Evolutionary conservation across 805 yeast species (phyloP).

Genomic region (Ogataea angusta): DNA sequence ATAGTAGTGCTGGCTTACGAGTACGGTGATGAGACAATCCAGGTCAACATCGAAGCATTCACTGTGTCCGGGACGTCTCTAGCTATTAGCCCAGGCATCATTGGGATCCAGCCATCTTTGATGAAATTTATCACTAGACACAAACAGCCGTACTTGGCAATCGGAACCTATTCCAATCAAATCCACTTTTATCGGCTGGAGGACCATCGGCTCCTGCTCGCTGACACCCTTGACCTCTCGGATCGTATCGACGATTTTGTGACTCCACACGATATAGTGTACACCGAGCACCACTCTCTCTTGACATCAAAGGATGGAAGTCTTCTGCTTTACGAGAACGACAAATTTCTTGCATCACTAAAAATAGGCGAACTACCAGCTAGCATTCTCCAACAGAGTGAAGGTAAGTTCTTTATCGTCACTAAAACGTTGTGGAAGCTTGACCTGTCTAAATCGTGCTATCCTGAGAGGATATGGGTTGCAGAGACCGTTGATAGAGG

Average conservation of each 20-base stretch:
- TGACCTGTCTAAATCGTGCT: conserved; percentile 20
- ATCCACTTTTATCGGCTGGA: conserved; percentile 14
- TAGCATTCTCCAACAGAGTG: conserved; percentile 12
- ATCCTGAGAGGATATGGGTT: conserved; percentile 27
- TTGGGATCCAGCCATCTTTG: conserved; percentile 18
- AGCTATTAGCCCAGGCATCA: conserved; percentile 8
- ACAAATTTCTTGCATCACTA: background rate
- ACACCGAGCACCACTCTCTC: conserved; percentile 5
- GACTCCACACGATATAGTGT: conserved; percentile 12
- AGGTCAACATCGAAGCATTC: conserved; percentile 18
- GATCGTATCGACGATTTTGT: conserved; percentile 2
- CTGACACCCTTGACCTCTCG: conserved; percentile 4
- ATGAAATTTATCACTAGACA: conserved; percentile 7
- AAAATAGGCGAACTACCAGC: conserved; percentile 22
- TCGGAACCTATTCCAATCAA: conserved; percentile 19
- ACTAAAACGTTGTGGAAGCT: conserved; percentile 30
- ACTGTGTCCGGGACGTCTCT: conserved; percentile 2
- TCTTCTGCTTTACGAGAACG: conserved; percentile 3
- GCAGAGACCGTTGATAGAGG: conserved; percentile 25
- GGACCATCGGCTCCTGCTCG: background rate
- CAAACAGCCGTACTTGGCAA: conserved; percentile 6
- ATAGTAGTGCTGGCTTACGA: conserved; percentile 21
- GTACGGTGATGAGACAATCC: background rate
- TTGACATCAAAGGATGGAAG: conserved; percentile 28
- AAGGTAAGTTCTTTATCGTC: conserved; percentile 15